A percentile compares a stretch with the other conserved stretches of the same genome.
These are phyloP conservation scores for Cyanidioschyzon merolae DNA, from an alignment of 23 red algal species.

Conservation along the genomic window DNA sequence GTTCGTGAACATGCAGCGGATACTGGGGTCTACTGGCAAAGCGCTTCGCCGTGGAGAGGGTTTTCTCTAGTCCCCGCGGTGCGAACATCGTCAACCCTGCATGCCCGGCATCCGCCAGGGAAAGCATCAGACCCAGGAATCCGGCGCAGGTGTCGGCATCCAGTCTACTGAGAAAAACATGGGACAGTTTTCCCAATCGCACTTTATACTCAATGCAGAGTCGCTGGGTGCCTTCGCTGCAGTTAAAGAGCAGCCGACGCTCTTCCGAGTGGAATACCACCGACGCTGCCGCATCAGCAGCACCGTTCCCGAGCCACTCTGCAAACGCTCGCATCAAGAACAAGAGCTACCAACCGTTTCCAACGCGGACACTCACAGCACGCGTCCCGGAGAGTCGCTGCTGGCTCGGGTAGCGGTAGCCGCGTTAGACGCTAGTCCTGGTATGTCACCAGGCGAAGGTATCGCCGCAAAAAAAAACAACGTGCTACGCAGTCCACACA, in stretches of 20 bases:
- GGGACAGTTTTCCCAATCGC: slow-evolving; percentile 21
- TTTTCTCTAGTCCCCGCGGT: slow-evolving; percentile 35
- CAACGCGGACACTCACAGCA: too few relatives aligned
- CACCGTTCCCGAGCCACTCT: neutral
- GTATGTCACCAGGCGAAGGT: too few relatives aligned
- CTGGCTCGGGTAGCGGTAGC: too few relatives aligned
- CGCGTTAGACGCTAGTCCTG: too few relatives aligned
- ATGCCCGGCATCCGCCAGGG: slow-evolving; percentile 72
- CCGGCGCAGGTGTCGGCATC: slow-evolving; percentile 48
- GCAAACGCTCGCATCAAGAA: neutral
- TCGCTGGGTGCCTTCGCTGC: slow-evolving; percentile 83
- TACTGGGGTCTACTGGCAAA: slow-evolving; percentile 55
- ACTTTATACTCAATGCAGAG: slow-evolving; percentile 67
- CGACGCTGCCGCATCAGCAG: neutral
- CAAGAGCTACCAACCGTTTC: too few relatives aligned
- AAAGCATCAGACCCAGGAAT: slow-evolving; percentile 58
- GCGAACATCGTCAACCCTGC: slow-evolving; percentile 29
- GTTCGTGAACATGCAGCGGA: slow-evolving; percentile 20
- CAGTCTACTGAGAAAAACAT: slow-evolving; percentile 39
- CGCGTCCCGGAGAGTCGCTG: too few relatives aligned
- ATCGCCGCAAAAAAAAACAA: too few relatives aligned
- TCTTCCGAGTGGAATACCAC: slow-evolving; percentile 77
- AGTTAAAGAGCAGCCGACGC: slow-evolving; percentile 71
- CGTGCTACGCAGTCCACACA: too few relatives aligned
- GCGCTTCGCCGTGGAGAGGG: slow-evolving; percentile 33